Evolutionary conservation across 352 stramenopile genomes (phyloP).

Genomic region (Pythium guiyangense): DNA sequence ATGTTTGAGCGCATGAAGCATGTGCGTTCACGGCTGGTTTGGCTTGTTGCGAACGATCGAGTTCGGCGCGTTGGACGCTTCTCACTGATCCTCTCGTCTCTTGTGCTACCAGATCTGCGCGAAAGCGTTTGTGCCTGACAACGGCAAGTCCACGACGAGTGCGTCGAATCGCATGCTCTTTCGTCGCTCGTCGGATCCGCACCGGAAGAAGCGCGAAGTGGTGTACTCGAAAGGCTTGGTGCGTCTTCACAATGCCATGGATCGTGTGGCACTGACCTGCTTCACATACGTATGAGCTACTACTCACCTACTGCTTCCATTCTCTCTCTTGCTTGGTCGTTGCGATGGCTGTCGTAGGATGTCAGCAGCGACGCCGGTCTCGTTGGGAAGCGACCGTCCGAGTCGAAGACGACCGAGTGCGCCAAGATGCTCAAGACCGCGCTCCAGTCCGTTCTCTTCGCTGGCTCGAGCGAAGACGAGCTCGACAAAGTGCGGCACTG

Average conservation of each 20-base stretch:
- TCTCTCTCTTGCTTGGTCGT: not conserved
- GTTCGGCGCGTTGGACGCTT: too few species aligned
- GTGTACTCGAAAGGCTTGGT: constrained; percentile 73
- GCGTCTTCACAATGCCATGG: not conserved
- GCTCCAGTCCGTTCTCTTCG: constrained; percentile 57
- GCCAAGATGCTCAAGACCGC: constrained; percentile 47
- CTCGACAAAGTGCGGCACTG: constrained; percentile 40
- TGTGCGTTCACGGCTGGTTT: constrained; percentile 12
- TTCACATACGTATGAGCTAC: not conserved
- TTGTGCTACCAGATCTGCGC: constrained; percentile 24
- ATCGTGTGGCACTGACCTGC: not conserved
- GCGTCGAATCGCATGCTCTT: constrained; percentile 29
- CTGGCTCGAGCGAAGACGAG: constrained; percentile 57
- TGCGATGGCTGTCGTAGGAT: constrained; percentile 19
- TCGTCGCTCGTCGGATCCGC: constrained; percentile 43
- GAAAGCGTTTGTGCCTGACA: constrained; percentile 36
- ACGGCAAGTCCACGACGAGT: constrained; percentile 18
- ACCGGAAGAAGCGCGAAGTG: constrained; percentile 68
- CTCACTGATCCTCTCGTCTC: not conserved
- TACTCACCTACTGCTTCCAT: not conserved
- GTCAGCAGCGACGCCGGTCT: constrained; percentile 25
- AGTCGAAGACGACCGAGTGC: constrained; percentile 53
- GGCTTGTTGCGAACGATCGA: not conserved
- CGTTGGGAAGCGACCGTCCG: constrained; percentile 42
- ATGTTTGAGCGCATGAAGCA: constrained; percentile 80